These are phyloP conservation scores for Cyberlindnera amylophila DNA, from an alignment of 805 yeast species.

Conservation along the genomic window DNA sequence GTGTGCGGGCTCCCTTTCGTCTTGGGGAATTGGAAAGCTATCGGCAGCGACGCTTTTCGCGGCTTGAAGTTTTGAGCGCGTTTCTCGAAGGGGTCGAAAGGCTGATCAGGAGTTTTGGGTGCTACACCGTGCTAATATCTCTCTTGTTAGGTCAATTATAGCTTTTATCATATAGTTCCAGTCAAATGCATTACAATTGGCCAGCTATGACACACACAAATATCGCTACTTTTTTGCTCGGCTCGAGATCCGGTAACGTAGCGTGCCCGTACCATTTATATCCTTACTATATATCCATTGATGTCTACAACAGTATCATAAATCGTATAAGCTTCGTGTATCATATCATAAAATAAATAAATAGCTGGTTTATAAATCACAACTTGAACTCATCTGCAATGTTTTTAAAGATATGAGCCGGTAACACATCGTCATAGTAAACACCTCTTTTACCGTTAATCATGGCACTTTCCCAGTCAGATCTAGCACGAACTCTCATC, in stretches of 20 bases:
- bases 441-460: conserved; percentile 34
- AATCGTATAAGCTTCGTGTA: too few species aligned
- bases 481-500: conserved; percentile 44
- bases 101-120: not conserved
- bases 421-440: conserved; percentile 33
- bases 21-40: not conserved
- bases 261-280: too few species aligned
- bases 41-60: not conserved
- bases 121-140: too few species aligned
- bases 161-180: too few species aligned
- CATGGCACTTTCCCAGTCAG: conserved; percentile 52
- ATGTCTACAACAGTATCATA: too few species aligned
- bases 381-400: conserved; percentile 19
- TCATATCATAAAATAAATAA: not conserved
- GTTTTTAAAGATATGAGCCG: conserved; percentile 23
- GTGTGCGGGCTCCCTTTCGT: too few species aligned
- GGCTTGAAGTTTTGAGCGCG: not conserved
- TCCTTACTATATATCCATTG: too few species aligned
- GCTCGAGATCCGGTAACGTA: too few species aligned
- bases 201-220: too few species aligned
- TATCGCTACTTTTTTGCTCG: too few species aligned
- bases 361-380: not conserved
- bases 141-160: too few species aligned
- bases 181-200: too few species aligned
- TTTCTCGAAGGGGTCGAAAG: not conserved